Evolutionary conservation across 75 land plant genomes (phyloP).

Genomic region (Selaginella moellendorffii): DNA sequence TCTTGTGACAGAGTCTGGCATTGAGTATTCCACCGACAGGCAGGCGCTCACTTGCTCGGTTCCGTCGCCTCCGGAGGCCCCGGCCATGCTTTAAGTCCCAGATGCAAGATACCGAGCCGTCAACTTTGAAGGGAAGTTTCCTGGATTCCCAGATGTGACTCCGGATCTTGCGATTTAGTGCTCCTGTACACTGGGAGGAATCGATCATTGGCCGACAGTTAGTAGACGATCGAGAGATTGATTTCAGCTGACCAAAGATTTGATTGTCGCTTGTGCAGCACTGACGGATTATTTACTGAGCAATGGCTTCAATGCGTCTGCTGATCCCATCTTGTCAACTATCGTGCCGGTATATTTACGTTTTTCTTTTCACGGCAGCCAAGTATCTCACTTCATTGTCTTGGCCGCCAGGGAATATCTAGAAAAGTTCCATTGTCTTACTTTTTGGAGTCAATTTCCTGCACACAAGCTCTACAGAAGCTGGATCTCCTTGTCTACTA

Average conservation of each 20-base stretch:
- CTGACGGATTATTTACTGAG: slow-evolving; percentile 24
- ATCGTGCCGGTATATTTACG: slow-evolving; percentile 23
- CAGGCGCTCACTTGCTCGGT: slow-evolving; percentile 52
- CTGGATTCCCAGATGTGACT: slow-evolving; percentile 32
- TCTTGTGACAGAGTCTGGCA: slow-evolving; percentile 33
- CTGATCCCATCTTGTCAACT: slow-evolving; percentile 18
- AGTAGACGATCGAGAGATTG: neutral
- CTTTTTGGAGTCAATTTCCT: slow-evolving; percentile 35
- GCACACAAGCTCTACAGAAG: slow-evolving; percentile 33
- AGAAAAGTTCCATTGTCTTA: neutral
- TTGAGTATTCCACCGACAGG: slow-evolving; percentile 39
- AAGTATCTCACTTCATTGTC: slow-evolving; percentile 6
- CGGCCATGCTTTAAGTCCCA: slow-evolving; percentile 66
- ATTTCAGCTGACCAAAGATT: neutral
- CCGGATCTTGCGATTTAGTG: slow-evolving; percentile 50
- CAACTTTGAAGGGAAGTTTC: slow-evolving; percentile 11
- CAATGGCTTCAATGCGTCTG: slow-evolving; percentile 3
- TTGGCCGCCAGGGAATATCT: neutral
- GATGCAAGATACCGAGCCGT: slow-evolving; percentile 46
- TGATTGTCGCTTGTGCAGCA: slow-evolving; percentile 17
- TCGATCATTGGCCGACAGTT: slow-evolving; percentile 49
- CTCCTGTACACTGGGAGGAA: slow-evolving; percentile 53
- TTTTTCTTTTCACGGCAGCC: no score
- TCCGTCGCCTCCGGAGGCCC: slow-evolving; percentile 51
- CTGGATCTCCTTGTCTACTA: slow-evolving; percentile 66